Base-by-base conservation (phyloP, 2,329 filamentous ascomycete species). In the Pseudonectria buxi region DNA sequence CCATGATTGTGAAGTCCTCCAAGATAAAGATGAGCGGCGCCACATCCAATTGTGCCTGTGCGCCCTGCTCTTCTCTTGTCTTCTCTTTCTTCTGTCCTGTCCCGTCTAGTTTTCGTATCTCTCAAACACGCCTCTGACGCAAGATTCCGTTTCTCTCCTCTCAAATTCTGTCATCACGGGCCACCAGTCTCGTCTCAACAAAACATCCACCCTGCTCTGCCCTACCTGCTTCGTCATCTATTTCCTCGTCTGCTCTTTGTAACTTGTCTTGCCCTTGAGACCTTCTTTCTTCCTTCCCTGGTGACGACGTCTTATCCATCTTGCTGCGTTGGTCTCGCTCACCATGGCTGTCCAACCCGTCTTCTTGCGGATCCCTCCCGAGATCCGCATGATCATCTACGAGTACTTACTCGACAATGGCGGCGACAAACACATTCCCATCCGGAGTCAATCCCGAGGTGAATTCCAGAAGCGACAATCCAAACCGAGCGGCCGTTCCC, bases 351-450 rank as follows among this genome's bases (percentile, higher is more conserved):
- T 44, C 29, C 35, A 48, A 30, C 39, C 53, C 7, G 39, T 40
- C 18, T 43, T 64, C 16, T 45, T 66, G 52, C 48, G 50, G 26
- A 52, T 63, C 16, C 66, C 65, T 7, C 49, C 56, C 7, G 65
- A 69, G 47, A 55, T 69, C 33, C 64, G 65, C 16, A 50, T 67
- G 40, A 47, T 67, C 41, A 65, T 69, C 37, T 69, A 67, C 45
- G 48, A 57, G 10, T 58, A 67, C 28, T 59, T 72, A 10, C 61
- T 72, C 29, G 53, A 67, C 39, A 60, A 65, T 35, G 56, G 59
- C 18, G 58, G 62, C 15, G 47, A 59, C 28, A 56, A 54, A 18
- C 49, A 50, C 10, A 58, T 72, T 7, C 49, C 53, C 10, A 67
- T 72, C 15, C 60, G 62, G 15, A 68, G 63, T 35, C 40, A 63